Evolutionary conservation across 2,329 filamentous ascomycete species (phyloP).

Genomic region (Xylariaceae sp.): DNA sequence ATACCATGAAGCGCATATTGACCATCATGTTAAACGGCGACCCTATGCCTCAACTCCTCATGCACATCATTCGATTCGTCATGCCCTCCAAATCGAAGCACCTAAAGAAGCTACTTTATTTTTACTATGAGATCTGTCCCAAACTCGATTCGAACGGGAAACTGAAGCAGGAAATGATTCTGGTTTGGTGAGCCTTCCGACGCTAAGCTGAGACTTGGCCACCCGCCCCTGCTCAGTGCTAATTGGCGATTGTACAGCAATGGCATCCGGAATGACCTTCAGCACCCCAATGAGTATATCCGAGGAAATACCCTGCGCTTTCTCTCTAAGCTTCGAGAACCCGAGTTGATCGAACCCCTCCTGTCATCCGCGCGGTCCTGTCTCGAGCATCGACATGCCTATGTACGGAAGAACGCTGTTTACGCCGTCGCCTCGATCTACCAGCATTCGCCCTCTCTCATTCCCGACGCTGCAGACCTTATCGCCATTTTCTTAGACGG

Average conservation of each 20-base stretch:
- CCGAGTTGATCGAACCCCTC: constrained; percentile 92
- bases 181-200: constrained; percentile 70
- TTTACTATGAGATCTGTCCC: constrained; percentile 98
- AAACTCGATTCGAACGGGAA: constrained; percentile 90
- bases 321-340: constrained; percentile 90
- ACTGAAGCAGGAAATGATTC: constrained; percentile 98
- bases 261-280: constrained; percentile 93
- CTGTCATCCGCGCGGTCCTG: constrained; percentile 88
- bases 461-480: constrained; percentile 91
- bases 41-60: constrained; percentile 87
- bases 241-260: constrained; percentile 55
- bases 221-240: constrained; percentile 6
- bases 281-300: constrained; percentile 97
- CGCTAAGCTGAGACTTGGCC: not conserved
- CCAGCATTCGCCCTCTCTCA: constrained; percentile 82
- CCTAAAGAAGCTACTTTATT: constrained; percentile 96
- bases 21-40: constrained; percentile 98
- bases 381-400: constrained; percentile 92
- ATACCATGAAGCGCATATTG: constrained; percentile 93
- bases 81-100: constrained; percentile 98
- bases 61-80: constrained; percentile 99
- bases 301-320: constrained; percentile 97
- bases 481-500: constrained; percentile 82
- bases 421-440: constrained; percentile 91
- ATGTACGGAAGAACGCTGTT: constrained; percentile 96